Evolutionary conservation across 1,284 basidiomycete genomes (phyloP).

Genomic region (Wolfiporia cocos): DNA sequence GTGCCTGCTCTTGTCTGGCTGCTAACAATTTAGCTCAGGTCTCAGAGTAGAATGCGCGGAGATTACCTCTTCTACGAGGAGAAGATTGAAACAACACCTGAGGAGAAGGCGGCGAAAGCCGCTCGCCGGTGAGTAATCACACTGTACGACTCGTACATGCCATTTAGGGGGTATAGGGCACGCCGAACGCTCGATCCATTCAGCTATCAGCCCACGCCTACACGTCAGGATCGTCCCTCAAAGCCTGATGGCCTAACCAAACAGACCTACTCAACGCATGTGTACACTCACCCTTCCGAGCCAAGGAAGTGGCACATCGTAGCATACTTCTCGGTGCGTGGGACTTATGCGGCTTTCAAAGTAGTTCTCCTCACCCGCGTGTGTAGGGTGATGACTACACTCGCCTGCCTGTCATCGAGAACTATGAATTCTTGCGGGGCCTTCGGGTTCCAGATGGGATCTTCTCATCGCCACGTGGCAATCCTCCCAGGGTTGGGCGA

Average conservation of each 20-base stretch:
- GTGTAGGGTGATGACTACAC: conserved; percentile 59
- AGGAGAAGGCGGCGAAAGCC: conserved; percentile 69
- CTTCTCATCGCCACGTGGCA: conserved; percentile 59
- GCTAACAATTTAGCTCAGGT: conserved; percentile 37
- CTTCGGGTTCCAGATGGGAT: conserved; percentile 58
- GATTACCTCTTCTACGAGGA: conserved; percentile 78
- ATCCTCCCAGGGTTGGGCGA: conserved; percentile 37
- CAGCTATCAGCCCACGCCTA: conserved; percentile 46
- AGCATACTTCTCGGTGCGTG: conserved; percentile 64
- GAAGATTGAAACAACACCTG: conserved; percentile 69
- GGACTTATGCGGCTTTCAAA: conserved; percentile 2
- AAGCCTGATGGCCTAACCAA: conserved; percentile 73
- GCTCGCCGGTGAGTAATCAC: conserved; percentile 47
- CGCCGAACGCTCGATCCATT: conserved; percentile 56
- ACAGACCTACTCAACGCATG: conserved; percentile 73
- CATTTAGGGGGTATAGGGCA: conserved; percentile 35
- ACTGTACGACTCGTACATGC: conserved; percentile 7
- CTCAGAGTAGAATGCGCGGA: conserved; percentile 75
- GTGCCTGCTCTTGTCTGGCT: background rate
- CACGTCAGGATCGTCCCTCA: conserved; percentile 64
- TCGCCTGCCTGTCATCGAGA: conserved; percentile 59
- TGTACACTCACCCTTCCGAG: conserved; percentile 49
- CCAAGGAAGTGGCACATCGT: conserved; percentile 75
- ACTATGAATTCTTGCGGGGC: conserved; percentile 60
- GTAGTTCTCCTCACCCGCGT: conserved; percentile 7